Percentiles rank a stretch among this genome's conserved stretches.
These are phyloP conservation scores for Cyberlindnera xylosilytica DNA, from an alignment of 805 yeast genomes.

Conservation along the genomic window DNA sequence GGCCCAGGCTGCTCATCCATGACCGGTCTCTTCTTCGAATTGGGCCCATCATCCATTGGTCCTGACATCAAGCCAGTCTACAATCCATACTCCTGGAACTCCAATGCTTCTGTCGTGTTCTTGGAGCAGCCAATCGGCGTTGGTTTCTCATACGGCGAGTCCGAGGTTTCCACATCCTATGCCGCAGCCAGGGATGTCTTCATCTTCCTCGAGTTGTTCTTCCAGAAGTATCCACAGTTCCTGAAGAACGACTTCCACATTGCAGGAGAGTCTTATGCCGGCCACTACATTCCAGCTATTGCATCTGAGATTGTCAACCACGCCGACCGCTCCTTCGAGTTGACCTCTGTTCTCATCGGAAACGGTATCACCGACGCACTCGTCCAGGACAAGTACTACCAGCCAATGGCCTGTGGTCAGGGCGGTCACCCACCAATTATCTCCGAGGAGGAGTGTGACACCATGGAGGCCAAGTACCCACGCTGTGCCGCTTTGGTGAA, in stretches of 20 bases:
- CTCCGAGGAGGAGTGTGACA: constrained; percentile 62
- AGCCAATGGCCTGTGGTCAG: constrained; percentile 92
- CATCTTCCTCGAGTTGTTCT: constrained; percentile 79
- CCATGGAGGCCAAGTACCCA: constrained; percentile 59
- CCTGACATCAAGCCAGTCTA: constrained; percentile 60
- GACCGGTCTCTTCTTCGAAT: constrained; percentile 86
- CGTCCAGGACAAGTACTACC: constrained; percentile 72
- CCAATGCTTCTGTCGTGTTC: constrained; percentile 84
- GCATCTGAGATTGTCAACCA: constrained; percentile 48
- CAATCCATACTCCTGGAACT: constrained; percentile 90
- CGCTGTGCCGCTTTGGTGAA: constrained; percentile 62
- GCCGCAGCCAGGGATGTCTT: constrained; percentile 88
- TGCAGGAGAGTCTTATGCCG: constrained; percentile 84
- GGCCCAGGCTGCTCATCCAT: constrained; percentile 96
- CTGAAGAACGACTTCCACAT: constrained; percentile 60
- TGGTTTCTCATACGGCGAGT: constrained; percentile 79
- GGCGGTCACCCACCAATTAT: constrained; percentile 82
- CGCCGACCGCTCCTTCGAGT: constrained; percentile 54
- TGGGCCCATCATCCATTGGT: constrained; percentile 82
- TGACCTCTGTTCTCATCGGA: constrained; percentile 82
- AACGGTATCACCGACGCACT: constrained; percentile 89
- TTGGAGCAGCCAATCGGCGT: constrained; percentile 93
- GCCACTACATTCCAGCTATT: constrained; percentile 75
- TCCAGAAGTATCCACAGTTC: constrained; percentile 77
- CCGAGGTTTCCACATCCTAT: constrained; percentile 62